A percentile compares a stretch with the other conserved stretches of the same genome.
These are phyloP conservation scores for Biscogniauxia marginata DNA, from an alignment of 2,329 filamentous ascomycete species.

Conservation along the genomic window DNA sequence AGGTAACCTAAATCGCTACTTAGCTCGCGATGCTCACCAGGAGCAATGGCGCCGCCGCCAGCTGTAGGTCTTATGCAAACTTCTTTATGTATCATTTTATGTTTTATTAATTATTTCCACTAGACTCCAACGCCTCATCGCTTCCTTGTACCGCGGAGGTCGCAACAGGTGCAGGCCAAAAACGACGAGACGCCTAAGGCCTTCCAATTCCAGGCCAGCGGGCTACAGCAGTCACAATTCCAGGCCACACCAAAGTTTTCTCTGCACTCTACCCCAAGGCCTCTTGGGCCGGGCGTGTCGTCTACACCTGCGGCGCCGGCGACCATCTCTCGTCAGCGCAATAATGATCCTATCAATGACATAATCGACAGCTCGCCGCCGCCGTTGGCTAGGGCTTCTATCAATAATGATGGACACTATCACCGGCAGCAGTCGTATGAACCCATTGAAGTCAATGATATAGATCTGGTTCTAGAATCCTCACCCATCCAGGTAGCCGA, in stretches of 20 bases:
- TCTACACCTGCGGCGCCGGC: constrained; percentile 19
- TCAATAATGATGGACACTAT: neutral
- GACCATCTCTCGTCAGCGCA: constrained; percentile 19
- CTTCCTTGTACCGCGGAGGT: constrained; percentile 32
- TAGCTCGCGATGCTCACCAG: constrained; percentile 9
- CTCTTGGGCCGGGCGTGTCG: constrained; percentile 7
- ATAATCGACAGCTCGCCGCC: constrained; percentile 30
- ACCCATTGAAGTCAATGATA: constrained; percentile 5
- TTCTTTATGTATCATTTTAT: neutral
- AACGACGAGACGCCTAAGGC: constrained; percentile 28
- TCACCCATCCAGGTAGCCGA: constrained; percentile 13
- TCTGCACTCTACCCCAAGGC: constrained; percentile 30
- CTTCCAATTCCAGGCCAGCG: constrained; percentile 12
- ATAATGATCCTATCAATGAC: constrained; percentile 23
- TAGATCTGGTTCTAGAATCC: constrained; percentile 21
- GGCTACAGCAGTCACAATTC: constrained; percentile 28
- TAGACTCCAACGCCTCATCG: constrained; percentile 34
- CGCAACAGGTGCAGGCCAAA: constrained; percentile 16
- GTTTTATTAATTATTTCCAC: neutral
- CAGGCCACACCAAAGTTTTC: constrained; percentile 34
- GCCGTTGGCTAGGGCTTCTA: constrained; percentile 4
- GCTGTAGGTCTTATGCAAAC: constrained; percentile 18
- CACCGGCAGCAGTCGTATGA: neutral
- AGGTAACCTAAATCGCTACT: neutral
- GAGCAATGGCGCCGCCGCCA: constrained; percentile 20